These are phyloP conservation scores for Taiwanofungus camphoratus DNA, from an alignment of 1,284 basidiomycete genomes.

Conservation along the genomic window DNA sequence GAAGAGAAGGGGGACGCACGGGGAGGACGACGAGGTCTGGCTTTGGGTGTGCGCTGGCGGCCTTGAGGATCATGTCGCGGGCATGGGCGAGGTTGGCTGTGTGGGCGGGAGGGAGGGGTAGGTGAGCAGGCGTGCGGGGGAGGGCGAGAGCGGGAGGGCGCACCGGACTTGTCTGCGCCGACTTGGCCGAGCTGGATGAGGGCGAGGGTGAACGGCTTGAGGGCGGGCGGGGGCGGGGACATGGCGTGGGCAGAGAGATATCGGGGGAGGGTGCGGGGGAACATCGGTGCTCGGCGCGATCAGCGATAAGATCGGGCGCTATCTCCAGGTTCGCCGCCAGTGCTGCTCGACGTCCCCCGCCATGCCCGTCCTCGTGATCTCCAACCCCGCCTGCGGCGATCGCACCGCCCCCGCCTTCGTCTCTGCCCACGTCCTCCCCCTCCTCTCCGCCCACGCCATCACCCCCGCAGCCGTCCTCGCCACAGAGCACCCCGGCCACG, in stretches of 20 bases:
- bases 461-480: constrained; percentile 36
- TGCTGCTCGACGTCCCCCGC: neutral
- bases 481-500: constrained; percentile 54
- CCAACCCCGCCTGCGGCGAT: constrained; percentile 45
- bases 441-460: constrained; percentile 42
- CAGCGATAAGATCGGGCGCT: constrained; percentile 7
- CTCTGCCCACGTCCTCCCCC: constrained; percentile 54
- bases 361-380: constrained; percentile 36
- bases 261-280: constrained; percentile 6
- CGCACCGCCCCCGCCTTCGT: constrained; percentile 43
- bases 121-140: neutral
- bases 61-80: constrained; percentile 69
- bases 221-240: constrained; percentile 30
- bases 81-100: constrained; percentile 76
- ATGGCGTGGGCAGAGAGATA: constrained; percentile 14
- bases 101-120: neutral
- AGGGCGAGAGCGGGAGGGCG: neutral
- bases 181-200: constrained; percentile 81
- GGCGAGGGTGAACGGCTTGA: constrained; percentile 79
- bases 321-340: neutral
- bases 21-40: constrained; percentile 88
- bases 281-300: neutral
- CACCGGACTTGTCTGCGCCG: constrained; percentile 55
- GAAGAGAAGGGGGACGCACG: constrained; percentile 38
- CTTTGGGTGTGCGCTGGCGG: constrained; percentile 48